phyloP scores from a whole-genome alignment of 192 early-diverging fungal genomes.

The Entomortierella beljakovae region DNA sequence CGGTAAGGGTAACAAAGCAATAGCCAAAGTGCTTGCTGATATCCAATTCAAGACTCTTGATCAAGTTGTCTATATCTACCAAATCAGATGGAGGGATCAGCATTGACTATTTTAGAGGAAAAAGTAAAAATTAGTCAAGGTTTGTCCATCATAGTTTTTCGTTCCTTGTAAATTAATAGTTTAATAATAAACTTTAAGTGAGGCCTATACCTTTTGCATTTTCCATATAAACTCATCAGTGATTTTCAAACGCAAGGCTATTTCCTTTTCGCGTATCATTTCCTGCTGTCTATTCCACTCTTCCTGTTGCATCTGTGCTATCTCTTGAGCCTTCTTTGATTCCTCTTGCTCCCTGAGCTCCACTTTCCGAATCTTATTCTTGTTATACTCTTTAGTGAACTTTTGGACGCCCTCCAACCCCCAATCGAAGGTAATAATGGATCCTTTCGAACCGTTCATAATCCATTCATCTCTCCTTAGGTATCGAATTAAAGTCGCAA shows the following conservation, averaged over 20 bases:
- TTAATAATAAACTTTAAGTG: neutral
- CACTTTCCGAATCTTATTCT: constrained; percentile 35
- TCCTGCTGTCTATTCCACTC: constrained; percentile 46
- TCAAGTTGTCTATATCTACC: constrained; percentile 9
- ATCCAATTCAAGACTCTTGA: constrained; percentile 35
- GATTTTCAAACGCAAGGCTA: constrained; percentile 1
- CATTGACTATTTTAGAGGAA: constrained; percentile 6
- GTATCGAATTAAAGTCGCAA: constrained; percentile 49
- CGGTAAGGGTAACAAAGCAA: constrained; percentile 29
- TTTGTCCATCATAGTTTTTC: neutral
- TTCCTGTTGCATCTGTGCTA: constrained; percentile 23
- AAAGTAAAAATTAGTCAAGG: neutral
- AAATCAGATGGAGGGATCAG: neutral
- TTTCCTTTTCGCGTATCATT: constrained; percentile 23
- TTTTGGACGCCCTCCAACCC: constrained; percentile 48
- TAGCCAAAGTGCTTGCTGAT: constrained; percentile 42
- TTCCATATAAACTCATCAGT: constrained; percentile 45
- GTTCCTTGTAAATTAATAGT: neutral
- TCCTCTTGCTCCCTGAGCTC: constrained; percentile 40
- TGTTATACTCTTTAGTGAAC: constrained; percentile 41
- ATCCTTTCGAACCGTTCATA: constrained; percentile 43
- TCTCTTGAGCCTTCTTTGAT: constrained; percentile 17
- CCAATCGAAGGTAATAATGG: constrained; percentile 41
- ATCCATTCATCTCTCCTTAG: constrained; percentile 45
- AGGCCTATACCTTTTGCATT: constrained; percentile 31